Evolutionary conservation across 495 filamentous ascomycete species (phyloP).

Genomic region (Trichoderma virens): DNA sequence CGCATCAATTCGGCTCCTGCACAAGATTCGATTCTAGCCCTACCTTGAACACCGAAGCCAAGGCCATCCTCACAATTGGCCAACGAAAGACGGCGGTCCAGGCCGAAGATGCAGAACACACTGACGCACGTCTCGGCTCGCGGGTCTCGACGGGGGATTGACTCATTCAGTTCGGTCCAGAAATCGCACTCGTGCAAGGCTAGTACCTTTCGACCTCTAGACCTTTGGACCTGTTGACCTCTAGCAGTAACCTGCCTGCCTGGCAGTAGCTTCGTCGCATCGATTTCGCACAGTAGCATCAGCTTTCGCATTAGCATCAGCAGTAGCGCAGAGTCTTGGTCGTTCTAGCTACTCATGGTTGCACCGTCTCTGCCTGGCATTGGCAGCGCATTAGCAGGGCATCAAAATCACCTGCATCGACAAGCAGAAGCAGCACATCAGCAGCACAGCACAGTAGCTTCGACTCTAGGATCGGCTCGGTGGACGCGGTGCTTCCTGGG

Average conservation of each 20-base stretch:
- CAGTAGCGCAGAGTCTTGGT: neutral
- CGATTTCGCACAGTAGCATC: neutral
- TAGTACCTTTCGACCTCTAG: no score
- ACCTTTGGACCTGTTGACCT: no score
- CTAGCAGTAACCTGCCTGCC: neutral
- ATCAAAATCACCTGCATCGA: no score
- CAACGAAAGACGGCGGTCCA: neutral
- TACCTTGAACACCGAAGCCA: neutral
- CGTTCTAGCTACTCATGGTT: neutral
- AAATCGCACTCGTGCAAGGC: no score
- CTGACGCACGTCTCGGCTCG: neutral
- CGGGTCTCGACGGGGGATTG: neutral
- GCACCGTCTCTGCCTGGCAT: neutral
- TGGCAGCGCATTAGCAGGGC: neutral
- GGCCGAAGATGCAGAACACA: slow-evolving; percentile 7
- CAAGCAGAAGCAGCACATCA: neutral
- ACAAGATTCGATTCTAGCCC: neutral
- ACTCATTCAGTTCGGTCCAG: neutral
- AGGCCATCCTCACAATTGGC: neutral
- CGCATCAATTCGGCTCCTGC: neutral
- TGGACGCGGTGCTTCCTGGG: no score
- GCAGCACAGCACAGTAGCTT: neutral
- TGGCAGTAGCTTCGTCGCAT: neutral
- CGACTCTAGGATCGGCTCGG: neutral
- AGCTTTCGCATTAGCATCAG: neutral